Evolutionary conservation across 805 yeast genomes (phyloP).

Genomic region (Metschnikowia chrysomelidarum): DNA sequence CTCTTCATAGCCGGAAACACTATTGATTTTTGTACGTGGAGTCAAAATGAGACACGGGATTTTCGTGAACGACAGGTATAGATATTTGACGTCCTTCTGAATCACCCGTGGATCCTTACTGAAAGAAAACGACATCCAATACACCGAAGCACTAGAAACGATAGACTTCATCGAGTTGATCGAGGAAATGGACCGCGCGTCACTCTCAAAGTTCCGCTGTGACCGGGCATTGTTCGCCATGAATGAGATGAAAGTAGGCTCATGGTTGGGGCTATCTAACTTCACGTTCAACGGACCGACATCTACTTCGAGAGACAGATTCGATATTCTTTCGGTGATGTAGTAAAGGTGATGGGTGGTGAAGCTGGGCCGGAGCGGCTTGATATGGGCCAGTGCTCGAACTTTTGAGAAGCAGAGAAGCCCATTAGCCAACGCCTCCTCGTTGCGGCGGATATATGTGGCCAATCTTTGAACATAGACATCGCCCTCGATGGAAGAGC

Average conservation of each 20-base stretch:
- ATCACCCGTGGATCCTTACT: constrained; percentile 43
- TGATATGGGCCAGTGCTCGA: constrained; percentile 27
- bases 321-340: constrained; percentile 56
- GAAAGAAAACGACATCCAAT: constrained; percentile 37
- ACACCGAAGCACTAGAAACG: constrained; percentile 41
- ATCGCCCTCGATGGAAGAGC: constrained; percentile 51
- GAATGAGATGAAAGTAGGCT: constrained; percentile 55
- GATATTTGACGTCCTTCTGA: constrained; percentile 52
- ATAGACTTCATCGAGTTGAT: constrained; percentile 57
- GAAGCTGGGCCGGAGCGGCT: constrained; percentile 55
- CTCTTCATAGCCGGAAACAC: constrained; percentile 63
- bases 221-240: constrained; percentile 53
- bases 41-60: constrained; percentile 61
- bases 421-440: constrained; percentile 59
- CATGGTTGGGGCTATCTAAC: constrained; percentile 55
- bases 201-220: constrained; percentile 40
- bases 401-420: constrained; percentile 50
- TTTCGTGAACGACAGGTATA: constrained; percentile 62
- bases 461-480: constrained; percentile 54
- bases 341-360: constrained; percentile 65
- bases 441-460: constrained; percentile 53
- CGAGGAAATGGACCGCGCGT: constrained; percentile 52
- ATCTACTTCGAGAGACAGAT: constrained; percentile 42
- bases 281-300: constrained; percentile 65
- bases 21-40: constrained; percentile 56